Conservation (phyloP, 148 eudicot species). For the Dianthus caryophyllus region DNA sequence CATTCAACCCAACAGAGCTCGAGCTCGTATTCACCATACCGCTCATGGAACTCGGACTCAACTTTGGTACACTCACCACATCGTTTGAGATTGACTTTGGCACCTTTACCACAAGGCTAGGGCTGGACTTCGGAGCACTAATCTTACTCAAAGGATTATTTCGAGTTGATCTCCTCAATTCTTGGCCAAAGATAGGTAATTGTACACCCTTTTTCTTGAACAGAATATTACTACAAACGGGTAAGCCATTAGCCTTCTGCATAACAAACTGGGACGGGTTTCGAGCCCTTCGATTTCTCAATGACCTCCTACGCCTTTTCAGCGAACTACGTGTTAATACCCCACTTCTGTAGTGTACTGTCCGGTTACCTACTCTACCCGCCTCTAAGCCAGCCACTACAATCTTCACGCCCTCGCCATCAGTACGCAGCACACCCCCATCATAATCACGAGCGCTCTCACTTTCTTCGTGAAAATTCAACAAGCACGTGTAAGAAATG, state of each 20-base stretch:
- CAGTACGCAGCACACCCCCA: slow-evolving; percentile 15
- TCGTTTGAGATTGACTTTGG: too few relatives aligned
- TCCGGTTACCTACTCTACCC: slow-evolving; percentile 28
- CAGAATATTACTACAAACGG: slow-evolving; percentile 26
- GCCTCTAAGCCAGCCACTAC: slow-evolving; percentile 20
- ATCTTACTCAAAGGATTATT: slow-evolving; percentile 24
- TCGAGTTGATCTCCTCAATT: slow-evolving; percentile 30
- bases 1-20: slow-evolving; percentile 26
- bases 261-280: slow-evolving; percentile 36
- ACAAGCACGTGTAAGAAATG: slow-evolving; percentile 21
- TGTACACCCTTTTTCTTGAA: slow-evolving; percentile 20
- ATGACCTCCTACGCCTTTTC: slow-evolving; percentile 61
- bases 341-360: slow-evolving; percentile 33
- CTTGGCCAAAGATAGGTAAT: slow-evolving; percentile 22
- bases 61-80: not conserved
- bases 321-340: slow-evolving; percentile 38
- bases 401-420: slow-evolving; percentile 18
- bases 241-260: slow-evolving; percentile 34
- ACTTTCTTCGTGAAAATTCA: slow-evolving; percentile 9
- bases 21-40: slow-evolving; percentile 28
- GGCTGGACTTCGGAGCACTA: slow-evolving; percentile 33
- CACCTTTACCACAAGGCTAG: not conserved
- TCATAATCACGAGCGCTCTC: slow-evolving; percentile 20
- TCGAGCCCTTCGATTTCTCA: slow-evolving; percentile 51
- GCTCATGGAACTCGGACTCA: not conserved